These are phyloP conservation scores for Mycena vulgaris DNA, from an alignment of 768 basidiomycete genomes.

Conservation along the genomic window DNA sequence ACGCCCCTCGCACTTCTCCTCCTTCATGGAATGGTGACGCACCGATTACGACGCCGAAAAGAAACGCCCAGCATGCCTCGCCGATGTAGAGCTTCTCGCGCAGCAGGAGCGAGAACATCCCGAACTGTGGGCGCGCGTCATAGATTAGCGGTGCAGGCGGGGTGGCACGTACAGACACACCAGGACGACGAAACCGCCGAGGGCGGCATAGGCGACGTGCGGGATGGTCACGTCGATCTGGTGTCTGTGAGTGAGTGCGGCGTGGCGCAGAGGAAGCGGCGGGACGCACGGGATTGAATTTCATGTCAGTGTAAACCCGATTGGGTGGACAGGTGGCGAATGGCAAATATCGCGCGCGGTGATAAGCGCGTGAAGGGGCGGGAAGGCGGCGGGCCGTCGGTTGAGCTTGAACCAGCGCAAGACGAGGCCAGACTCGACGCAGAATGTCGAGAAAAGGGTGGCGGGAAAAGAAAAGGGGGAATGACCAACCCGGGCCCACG, in stretches of 20 bases:
- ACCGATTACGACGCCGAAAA: conserved; percentile 94
- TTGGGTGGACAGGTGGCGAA: conserved; percentile 2
- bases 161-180: conserved; percentile 75
- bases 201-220: conserved; percentile 84
- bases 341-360: conserved; percentile 34
- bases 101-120: conserved; percentile 94
- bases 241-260: conserved; percentile 4
- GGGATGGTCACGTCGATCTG: conserved; percentile 77
- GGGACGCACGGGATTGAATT: conserved; percentile 36
- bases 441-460: neutral
- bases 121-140: conserved; percentile 71
- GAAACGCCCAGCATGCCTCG: conserved; percentile 96
- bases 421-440: neutral
- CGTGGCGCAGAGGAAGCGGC: neutral
- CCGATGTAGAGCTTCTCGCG: conserved; percentile 89
- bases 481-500: conserved; percentile 21
- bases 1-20: neutral
- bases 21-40: no score
- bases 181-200: conserved; percentile 88
- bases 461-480: neutral
- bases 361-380: neutral
- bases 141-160: conserved; percentile 56
- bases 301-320: neutral
- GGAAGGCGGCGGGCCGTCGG: neutral
- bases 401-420: conserved; percentile 19